A percentile compares a stretch with the other conserved stretches of the same genome.
Conservation (phyloP, 257 asterid species). For the Ilex aquifolium region DNA sequence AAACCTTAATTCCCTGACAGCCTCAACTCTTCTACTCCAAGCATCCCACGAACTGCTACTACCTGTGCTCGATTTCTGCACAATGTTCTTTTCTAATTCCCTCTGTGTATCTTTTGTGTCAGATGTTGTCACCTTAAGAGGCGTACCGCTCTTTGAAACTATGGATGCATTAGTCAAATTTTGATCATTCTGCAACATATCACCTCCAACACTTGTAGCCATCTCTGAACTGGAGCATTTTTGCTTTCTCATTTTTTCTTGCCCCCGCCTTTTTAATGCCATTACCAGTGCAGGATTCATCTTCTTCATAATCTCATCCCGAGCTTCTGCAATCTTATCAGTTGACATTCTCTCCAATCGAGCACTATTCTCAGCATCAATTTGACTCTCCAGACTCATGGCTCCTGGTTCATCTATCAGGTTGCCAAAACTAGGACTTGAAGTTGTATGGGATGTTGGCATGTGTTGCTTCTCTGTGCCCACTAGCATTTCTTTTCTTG, state of each 20-base stretch:
- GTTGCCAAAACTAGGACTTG: slow-evolving; percentile 26
- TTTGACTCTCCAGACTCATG: slow-evolving; percentile 50
- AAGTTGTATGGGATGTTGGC: slow-evolving; percentile 15
- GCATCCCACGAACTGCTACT: slow-evolving; percentile 53
- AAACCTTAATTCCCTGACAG: slow-evolving; percentile 69
- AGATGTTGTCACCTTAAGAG: slow-evolving; percentile 23
- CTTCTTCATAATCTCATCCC: slow-evolving; percentile 63
- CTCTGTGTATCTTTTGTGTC: slow-evolving; percentile 18
- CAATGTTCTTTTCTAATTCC: slow-evolving; percentile 22
- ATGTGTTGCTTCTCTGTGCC: neutral
- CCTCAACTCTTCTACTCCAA: slow-evolving; percentile 89
- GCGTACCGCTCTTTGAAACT: slow-evolving; percentile 22
- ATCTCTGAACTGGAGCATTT: slow-evolving; percentile 28
- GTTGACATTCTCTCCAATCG: slow-evolving; percentile 65
- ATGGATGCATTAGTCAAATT: slow-evolving; percentile 11
- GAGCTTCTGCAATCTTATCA: slow-evolving; percentile 84
- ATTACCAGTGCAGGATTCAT: slow-evolving; percentile 57
- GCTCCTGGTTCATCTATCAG: slow-evolving; percentile 29
- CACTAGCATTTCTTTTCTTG: neutral
- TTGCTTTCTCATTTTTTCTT: slow-evolving; percentile 52
- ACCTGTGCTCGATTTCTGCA: slow-evolving; percentile 19
- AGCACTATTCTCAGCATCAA: slow-evolving; percentile 75
- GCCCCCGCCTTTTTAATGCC: slow-evolving; percentile 52
- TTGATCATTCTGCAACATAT: slow-evolving; percentile 21
- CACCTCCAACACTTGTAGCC: slow-evolving; percentile 29